phyloP scores from a whole-genome alignment of 2,329 filamentous ascomycete genomes.

The Cercospora zeina region DNA sequence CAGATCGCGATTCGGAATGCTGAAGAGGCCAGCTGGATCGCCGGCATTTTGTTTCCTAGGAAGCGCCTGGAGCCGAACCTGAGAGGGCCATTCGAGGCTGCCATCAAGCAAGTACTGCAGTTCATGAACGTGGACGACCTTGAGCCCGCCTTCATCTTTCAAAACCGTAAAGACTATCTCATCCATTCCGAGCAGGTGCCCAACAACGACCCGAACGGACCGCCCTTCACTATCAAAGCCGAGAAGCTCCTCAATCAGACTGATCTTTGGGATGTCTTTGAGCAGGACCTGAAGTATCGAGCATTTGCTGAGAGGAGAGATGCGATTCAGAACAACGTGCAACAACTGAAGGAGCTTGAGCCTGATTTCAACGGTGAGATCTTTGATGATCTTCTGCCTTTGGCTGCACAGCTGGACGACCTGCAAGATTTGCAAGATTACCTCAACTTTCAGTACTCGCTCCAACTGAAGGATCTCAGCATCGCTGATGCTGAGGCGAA shows the following conservation, averaged over 20 bases:
- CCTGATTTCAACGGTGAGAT: conserved; percentile 68
- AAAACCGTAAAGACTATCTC: conserved; percentile 96
- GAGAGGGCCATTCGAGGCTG: conserved; percentile 78
- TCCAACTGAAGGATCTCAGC: conserved; percentile 77
- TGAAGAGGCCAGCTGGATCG: conserved; percentile 91
- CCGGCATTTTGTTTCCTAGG: conserved; percentile 83
- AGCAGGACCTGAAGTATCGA: conserved; percentile 92
- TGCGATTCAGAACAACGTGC: conserved; percentile 74
- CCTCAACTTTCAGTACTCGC: conserved; percentile 87
- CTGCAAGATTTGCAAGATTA: conserved; percentile 96
- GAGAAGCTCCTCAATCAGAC: conserved; percentile 90
- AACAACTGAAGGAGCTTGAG: conserved; percentile 63
- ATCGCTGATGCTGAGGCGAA: conserved; percentile 62
- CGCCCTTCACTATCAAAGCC: conserved; percentile 71
- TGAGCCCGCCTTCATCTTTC: conserved; percentile 96
- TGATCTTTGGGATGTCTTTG: conserved; percentile 92
- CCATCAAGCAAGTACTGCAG: conserved; percentile 87
- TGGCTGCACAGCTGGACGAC: conserved; percentile 86
- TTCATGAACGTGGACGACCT: conserved; percentile 94
- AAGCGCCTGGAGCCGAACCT: conserved; percentile 71
- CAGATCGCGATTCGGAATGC: conserved; percentile 63
- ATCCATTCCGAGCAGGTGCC: conserved; percentile 79
- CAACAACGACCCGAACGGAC: conserved; percentile 67
- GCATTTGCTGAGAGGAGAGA: conserved; percentile 91
- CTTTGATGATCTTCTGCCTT: conserved; percentile 77